Percentiles rank a stretch among this genome's conserved stretches.
phyloP scores from a whole-genome alignment of 2,329 filamentous ascomycete species.

The Xylariales sp. region DNA sequence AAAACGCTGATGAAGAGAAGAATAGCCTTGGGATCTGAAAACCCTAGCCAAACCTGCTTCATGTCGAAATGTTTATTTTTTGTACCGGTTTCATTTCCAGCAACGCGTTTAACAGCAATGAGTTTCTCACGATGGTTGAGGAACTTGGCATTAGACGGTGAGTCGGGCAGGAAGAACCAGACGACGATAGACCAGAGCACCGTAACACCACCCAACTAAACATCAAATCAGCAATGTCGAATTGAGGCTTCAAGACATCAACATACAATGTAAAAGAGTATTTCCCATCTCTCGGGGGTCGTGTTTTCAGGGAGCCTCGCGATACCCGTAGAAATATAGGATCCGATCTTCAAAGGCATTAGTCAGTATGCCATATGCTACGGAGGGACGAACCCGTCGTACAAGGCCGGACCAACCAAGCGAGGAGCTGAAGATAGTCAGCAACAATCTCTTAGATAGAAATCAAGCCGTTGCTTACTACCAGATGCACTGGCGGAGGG shows the following conservation, averaged over 20 bases:
- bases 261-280: conserved; percentile 50
- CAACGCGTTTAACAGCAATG: conserved; percentile 49
- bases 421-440: conserved; percentile 2
- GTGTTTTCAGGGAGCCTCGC: conserved; percentile 45
- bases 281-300: conserved; percentile 49
- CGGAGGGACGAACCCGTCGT: background rate
- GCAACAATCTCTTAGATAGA: background rate
- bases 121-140: conserved; percentile 47
- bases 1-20: conserved; percentile 44
- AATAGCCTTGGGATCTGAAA: conserved; percentile 49
- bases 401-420: conserved; percentile 7
- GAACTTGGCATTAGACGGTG: conserved; percentile 49
- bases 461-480: conserved; percentile 37
- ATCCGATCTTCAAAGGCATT: conserved; percentile 30
- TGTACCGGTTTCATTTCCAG: conserved; percentile 51
- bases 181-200: conserved; percentile 50
- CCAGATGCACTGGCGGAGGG: conserved; percentile 53
- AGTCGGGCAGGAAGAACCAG: conserved; percentile 49
- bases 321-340: conserved; percentile 51
- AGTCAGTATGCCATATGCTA: background rate
- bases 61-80: conserved; percentile 51
- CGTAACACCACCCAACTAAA: conserved; percentile 49
- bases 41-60: conserved; percentile 45
- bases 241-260: background rate
- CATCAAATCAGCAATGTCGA: background rate